phyloP scores from a whole-genome alignment of 1,139 yeast genomes.

The Pichia sp. region DNA sequence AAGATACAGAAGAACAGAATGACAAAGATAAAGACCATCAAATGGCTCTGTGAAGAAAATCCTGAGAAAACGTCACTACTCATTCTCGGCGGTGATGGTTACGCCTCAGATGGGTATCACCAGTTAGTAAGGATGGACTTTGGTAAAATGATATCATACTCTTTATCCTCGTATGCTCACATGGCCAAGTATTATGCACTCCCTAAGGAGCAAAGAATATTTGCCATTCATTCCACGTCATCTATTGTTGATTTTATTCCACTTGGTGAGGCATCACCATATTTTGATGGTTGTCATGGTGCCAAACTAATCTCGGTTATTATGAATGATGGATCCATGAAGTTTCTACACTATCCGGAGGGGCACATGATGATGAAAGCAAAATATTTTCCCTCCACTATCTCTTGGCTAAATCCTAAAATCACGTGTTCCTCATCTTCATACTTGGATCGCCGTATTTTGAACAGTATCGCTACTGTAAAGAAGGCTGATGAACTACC shows the following conservation, averaged over 20 bases:
- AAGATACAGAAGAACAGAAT: slow-evolving; percentile 24
- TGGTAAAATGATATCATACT: slow-evolving; percentile 73
- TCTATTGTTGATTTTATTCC: slow-evolving; percentile 42
- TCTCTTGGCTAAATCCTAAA: slow-evolving; percentile 76
- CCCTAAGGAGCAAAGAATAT: slow-evolving; percentile 51
- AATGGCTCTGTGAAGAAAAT: slow-evolving; percentile 74
- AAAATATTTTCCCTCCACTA: slow-evolving; percentile 65
- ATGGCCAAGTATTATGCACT: slow-evolving; percentile 71
- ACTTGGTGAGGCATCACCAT: slow-evolving; percentile 51
- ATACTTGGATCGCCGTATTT: slow-evolving; percentile 31
- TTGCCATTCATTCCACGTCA: slow-evolving; percentile 42
- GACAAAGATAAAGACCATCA: slow-evolving; percentile 36
- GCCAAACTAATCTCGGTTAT: slow-evolving; percentile 55
- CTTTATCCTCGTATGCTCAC: slow-evolving; percentile 73
- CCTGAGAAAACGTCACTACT: slow-evolving; percentile 75
- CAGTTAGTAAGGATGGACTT: slow-evolving; percentile 63
- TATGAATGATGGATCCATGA: slow-evolving; percentile 52
- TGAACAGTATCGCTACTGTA: slow-evolving; percentile 20
- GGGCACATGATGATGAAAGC: slow-evolving; percentile 52
- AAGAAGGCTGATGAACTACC: slow-evolving; percentile 24
- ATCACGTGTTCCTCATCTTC: slow-evolving; percentile 50
- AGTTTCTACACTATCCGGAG: slow-evolving; percentile 45
- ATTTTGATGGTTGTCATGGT: slow-evolving; percentile 63
- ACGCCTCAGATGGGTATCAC: slow-evolving; percentile 38
- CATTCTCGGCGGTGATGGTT: slow-evolving; percentile 61